These are phyloP conservation scores for Candida sithepensis DNA, from an alignment of 805 yeast species.

Conservation along the genomic window DNA sequence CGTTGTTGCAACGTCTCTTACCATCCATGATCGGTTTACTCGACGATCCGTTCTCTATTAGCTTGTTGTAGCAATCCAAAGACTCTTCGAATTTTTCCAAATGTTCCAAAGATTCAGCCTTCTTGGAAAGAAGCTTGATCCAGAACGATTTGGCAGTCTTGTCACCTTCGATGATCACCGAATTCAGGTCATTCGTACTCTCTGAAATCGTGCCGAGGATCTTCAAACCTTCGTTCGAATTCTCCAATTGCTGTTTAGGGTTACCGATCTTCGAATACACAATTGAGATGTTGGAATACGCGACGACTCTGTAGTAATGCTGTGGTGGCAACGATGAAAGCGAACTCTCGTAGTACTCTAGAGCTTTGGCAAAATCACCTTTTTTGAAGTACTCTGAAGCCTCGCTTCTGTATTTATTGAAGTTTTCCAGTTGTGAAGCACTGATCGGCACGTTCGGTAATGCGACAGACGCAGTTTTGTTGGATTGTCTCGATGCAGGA, in stretches of 20 bases:
- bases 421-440: slow-evolving; percentile 30
- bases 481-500: neutral
- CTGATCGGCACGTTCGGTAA: slow-evolving; percentile 20
- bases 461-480: slow-evolving; percentile 1
- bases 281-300: slow-evolving; percentile 72
- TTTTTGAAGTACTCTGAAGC: slow-evolving; percentile 65
- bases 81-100: slow-evolving; percentile 69
- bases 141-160: slow-evolving; percentile 66
- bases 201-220: slow-evolving; percentile 31
- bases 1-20: slow-evolving; percentile 69
- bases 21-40: slow-evolving; percentile 71
- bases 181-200: slow-evolving; percentile 15
- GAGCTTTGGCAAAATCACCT: slow-evolving; percentile 80
- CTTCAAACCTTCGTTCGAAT: slow-evolving; percentile 45
- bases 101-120: slow-evolving; percentile 84
- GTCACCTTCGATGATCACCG: slow-evolving; percentile 40
- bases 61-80: slow-evolving; percentile 51
- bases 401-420: slow-evolving; percentile 43
- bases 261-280: slow-evolving; percentile 69
- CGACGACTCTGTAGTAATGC: slow-evolving; percentile 65
- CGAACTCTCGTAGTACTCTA: slow-evolving; percentile 51
- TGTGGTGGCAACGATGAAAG: slow-evolving; percentile 49
- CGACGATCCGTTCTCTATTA: slow-evolving; percentile 67
- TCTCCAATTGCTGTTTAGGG: slow-evolving; percentile 46
- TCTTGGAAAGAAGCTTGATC: slow-evolving; percentile 62